Conservation (phyloP, 2,329 filamentous ascomycete genomes). For the Colletotrichum plurivorum region DNA sequence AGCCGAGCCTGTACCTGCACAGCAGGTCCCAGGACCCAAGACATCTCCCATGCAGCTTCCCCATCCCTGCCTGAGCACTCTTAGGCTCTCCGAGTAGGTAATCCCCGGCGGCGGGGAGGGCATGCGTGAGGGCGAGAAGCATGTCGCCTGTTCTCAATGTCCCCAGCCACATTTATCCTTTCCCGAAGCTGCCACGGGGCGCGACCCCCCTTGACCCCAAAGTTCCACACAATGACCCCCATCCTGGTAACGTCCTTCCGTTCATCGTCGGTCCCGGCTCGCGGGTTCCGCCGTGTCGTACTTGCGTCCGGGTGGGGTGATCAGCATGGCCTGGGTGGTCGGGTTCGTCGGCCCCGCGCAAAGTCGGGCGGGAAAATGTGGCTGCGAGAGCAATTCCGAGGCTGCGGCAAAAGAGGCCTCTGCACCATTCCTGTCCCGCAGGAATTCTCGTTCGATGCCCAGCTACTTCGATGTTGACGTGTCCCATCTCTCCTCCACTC, state of each 20-base stretch:
- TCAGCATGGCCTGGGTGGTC: slow-evolving; percentile 34
- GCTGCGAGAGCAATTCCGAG: slow-evolving; percentile 24
- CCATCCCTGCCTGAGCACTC: slow-evolving; percentile 15
- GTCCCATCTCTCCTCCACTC: slow-evolving; percentile 48
- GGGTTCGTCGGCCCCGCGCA: slow-evolving; percentile 31
- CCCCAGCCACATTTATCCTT: background rate
- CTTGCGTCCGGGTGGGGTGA: slow-evolving; percentile 36
- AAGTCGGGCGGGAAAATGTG: slow-evolving; percentile 1
- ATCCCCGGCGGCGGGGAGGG: slow-evolving; percentile 1
- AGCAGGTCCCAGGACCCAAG: slow-evolving; percentile 20
- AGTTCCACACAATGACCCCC: slow-evolving; percentile 39
- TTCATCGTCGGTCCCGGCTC: slow-evolving; percentile 35
- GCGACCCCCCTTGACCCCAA: slow-evolving; percentile 26
- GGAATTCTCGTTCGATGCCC: slow-evolving; percentile 43
- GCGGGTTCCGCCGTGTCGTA: slow-evolving; percentile 36
- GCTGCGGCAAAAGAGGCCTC: slow-evolving; percentile 38
- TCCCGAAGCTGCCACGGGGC: slow-evolving; percentile 23
- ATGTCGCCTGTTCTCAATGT: slow-evolving; percentile 27
- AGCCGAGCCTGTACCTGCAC: slow-evolving; percentile 19
- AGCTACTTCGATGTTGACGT: slow-evolving; percentile 49
- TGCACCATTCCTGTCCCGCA: slow-evolving; percentile 51
- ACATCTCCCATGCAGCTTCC: slow-evolving; percentile 25
- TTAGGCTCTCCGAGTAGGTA: slow-evolving; percentile 21
- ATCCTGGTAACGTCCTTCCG: slow-evolving; percentile 18
- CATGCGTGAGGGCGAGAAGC: slow-evolving; percentile 37